Evolutionary conservation across 2,329 filamentous ascomycete species (phyloP), one percentile per base, ranked within the genome.

Genomic region (Lecanicillium sp.): DNA sequence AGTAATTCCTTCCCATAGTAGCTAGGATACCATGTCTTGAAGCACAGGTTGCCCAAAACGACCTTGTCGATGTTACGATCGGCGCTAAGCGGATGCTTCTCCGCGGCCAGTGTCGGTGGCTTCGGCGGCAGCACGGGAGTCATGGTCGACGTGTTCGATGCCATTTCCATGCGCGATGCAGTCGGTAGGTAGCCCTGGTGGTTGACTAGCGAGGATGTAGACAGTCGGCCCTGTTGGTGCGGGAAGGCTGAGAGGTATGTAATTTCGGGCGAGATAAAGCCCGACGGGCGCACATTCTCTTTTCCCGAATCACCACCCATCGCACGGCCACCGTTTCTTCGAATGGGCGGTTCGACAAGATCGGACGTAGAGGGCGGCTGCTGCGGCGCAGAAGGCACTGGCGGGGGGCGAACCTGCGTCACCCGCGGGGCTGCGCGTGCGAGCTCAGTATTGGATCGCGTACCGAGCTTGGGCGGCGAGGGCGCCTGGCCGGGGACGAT

Each of bases 21-120:
- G 14, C 88, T 94, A 7, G 90, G 88, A 64, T 93, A 96, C 90
- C 90, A 95, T 3, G 90, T 86, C 58, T 84, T 83, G 69, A 96
- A 94, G 58, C 83, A 81, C 26, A 93, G 74, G 58, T 90, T 81
- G 4, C 90, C 91, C 52, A 96, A 74, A 47, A 95, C 84, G 44
- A 96, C 87, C 62, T 88, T 87, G 61, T 89, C 81, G 55, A 96
- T 85, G 63, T 94, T 95, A 49, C 86, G 86, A 56, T 86, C 83
- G 9, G 74, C 62, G 29, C 67, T 65, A 1, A 65, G 68, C 5
- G 68, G 66, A 1, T 65, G 58, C 23, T 64, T 66, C 29, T 63
- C 57, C 9, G 56, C 57, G 2, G 59, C 48, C 9, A 57, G 45
- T 11, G 54, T 52, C 6, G 62, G 58, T 10, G 63, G 67, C 27